Conservation (phyloP, 23 red algal genomes). For the Gracilariopsis chorda region DNA sequence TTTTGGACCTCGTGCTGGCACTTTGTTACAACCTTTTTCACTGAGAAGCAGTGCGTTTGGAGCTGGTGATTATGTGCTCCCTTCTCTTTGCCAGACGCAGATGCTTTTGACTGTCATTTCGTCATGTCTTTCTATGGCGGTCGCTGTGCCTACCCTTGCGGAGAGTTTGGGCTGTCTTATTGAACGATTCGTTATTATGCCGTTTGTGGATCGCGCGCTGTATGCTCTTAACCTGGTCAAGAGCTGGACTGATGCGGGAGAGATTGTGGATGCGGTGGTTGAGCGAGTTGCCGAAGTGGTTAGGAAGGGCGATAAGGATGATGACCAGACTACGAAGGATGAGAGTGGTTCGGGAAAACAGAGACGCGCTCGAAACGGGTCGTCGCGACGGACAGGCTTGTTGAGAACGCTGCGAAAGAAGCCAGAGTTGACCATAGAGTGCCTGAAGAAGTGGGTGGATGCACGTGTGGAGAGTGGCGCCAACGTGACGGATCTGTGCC, state of each 20-base stretch:
- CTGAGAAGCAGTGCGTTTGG: background rate
- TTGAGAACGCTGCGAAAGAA: background rate
- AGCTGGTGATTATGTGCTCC: background rate
- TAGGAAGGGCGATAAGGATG: background rate
- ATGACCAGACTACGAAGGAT: background rate
- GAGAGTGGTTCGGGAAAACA: background rate
- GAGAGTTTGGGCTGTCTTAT: conserved; percentile 13
- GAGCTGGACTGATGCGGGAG: conserved; percentile 49
- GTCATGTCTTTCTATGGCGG: conserved; percentile 23
- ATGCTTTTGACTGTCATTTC: conserved; percentile 6
- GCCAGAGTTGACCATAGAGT: conserved; percentile 3
- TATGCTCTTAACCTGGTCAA: conserved; percentile 45
- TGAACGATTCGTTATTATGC: conserved; percentile 6
- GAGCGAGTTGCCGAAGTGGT: background rate
- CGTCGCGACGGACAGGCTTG: background rate
- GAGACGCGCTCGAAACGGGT: background rate
- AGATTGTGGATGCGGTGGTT: background rate
- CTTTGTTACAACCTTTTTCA: conserved; percentile 32
- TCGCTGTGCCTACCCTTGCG: conserved; percentile 22
- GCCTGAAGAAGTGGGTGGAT: conserved; percentile 1
- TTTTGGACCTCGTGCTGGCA: conserved; percentile 51
- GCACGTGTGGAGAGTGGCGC: background rate
- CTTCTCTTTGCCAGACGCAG: conserved; percentile 10
- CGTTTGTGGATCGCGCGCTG: conserved; percentile 29
- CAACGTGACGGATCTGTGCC: background rate